Base-by-base conservation (phyloP, 805 yeast species). In the Cyberlindnera xishuangbannaensis region DNA sequence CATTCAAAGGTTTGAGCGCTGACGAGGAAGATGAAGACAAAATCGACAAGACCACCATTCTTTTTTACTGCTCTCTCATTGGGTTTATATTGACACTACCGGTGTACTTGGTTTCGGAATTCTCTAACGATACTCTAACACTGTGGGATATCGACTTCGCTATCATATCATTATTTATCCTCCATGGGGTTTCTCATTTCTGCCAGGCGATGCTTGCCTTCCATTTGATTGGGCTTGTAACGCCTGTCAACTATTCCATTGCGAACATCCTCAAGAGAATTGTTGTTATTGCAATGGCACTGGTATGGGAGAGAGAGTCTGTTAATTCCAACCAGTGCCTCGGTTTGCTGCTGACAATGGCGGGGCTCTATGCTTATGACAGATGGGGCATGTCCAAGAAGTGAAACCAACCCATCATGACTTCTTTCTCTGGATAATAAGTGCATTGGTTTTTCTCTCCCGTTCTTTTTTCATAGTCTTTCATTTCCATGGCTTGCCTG, bases 181-280 rank as follows among this genome's bases (percentile, higher is more conserved):
- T 78, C n/a, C 84, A 83, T 54, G 87, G 88, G 2, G 34, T 71
- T 2, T 61, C 81, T 4, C 94, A 83, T 60, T 83, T 82, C 50
- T 47, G 73, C 34, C 92, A 83, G 58, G 74, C 85, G 3, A 66
- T 83, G 52, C 56, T 82, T 30, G 90, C 90, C 17, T 83, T 83
- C 56, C 87, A 80, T 54, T 68, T 83, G 28, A 67, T 83, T 43
- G 90, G 90, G 2, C 53, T 71, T 45, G 67, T 82, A 16, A 69
- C 80, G n/a, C 83, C 92, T 4, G 81, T 83, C 29, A 80, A 79
- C 51, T 83, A 83, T 55, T 78, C 86, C 25, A 78, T 83, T 50
- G 92, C 88, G 19, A 83, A 78, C 53, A 82, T 83, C 31, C 55
- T 81, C 58, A 83, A 83, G 49, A 63, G 90, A 49, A 82, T 83